Evolutionary conservation across 768 basidiomycete species (phyloP).

Genomic region (Lactifluus hygrophoroides): DNA sequence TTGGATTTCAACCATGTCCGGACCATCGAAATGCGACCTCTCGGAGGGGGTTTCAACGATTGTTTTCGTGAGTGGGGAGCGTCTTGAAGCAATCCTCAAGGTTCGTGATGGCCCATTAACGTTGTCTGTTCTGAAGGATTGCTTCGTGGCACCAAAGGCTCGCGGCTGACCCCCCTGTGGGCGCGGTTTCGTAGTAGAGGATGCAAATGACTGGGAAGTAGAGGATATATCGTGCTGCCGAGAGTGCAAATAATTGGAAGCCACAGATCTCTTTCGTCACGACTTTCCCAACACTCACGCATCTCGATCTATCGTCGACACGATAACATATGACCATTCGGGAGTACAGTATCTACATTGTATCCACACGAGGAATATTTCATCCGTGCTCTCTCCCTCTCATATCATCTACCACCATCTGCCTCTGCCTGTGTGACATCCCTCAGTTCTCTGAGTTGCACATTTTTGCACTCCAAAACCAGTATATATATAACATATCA

Average conservation of each 20-base stretch:
- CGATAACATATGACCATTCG: conserved; percentile 61
- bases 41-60: conserved; percentile 79
- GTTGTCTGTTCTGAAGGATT: conserved; percentile 82
- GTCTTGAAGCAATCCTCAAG: conserved; percentile 72
- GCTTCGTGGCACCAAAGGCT: conserved; percentile 70
- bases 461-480: no score
- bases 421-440: no score
- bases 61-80: conserved; percentile 90
- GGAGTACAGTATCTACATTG: no score
- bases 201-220: conserved; percentile 55
- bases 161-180: conserved; percentile 62
- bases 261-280: conserved; percentile 80
- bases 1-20: conserved; percentile 96
- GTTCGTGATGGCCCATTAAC: conserved; percentile 81
- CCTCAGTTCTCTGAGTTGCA: no score
- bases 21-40: conserved; percentile 91
- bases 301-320: conserved; percentile 56
- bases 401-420: no score
- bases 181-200: conserved; percentile 40
- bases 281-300: conserved; percentile 69
- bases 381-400: no score
- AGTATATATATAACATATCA: no score
- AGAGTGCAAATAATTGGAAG: conserved; percentile 57
- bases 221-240: conserved; percentile 64
- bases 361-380: no score